phyloP scores from a whole-genome alignment of 495 filamentous ascomycete genomes.

The Halenospora varia region DNA sequence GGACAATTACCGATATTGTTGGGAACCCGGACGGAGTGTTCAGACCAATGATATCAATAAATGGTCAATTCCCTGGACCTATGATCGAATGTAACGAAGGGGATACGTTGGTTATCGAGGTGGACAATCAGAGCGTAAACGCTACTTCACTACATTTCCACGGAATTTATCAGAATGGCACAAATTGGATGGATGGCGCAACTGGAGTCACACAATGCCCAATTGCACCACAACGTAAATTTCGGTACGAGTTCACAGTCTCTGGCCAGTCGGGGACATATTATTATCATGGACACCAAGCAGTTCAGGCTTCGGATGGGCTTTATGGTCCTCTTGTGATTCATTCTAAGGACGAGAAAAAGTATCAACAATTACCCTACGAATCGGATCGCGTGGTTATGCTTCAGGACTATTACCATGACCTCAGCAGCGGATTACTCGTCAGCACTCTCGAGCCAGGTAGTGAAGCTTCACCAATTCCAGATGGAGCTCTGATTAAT shows the following conservation, averaged over 20 bases:
- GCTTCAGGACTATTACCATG: slow-evolving; percentile 57
- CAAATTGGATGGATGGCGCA: slow-evolving; percentile 60
- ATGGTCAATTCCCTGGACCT: slow-evolving; percentile 54
- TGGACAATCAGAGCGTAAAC: slow-evolving; percentile 40
- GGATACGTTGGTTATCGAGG: slow-evolving; percentile 42
- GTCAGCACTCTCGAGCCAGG: slow-evolving; percentile 45
- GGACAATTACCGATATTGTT: slow-evolving; percentile 43
- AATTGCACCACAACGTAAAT: slow-evolving; percentile 49
- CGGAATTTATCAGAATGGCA: slow-evolving; percentile 59
- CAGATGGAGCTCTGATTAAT: slow-evolving; percentile 64
- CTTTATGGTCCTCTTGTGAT: slow-evolving; percentile 50
- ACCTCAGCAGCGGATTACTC: slow-evolving; percentile 43
- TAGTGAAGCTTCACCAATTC: slow-evolving; percentile 54
- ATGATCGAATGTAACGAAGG: slow-evolving; percentile 46
- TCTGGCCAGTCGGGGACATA: slow-evolving; percentile 44
- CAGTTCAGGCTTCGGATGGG: slow-evolving; percentile 43
- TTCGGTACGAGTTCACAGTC: slow-evolving; percentile 41
- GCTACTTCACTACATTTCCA: slow-evolving; percentile 59
- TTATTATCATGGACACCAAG: slow-evolving; percentile 40
- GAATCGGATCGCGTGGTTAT: slow-evolving; percentile 49
- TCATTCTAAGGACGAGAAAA: slow-evolving; percentile 41
- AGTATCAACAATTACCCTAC: slow-evolving; percentile 37
- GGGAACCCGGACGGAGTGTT: slow-evolving; percentile 51
- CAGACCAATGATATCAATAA: slow-evolving; percentile 47
- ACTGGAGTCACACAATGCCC: slow-evolving; percentile 64